Conservation (phyloP, 768 basidiomycete species). For the Leccinum incarnatum region DNA sequence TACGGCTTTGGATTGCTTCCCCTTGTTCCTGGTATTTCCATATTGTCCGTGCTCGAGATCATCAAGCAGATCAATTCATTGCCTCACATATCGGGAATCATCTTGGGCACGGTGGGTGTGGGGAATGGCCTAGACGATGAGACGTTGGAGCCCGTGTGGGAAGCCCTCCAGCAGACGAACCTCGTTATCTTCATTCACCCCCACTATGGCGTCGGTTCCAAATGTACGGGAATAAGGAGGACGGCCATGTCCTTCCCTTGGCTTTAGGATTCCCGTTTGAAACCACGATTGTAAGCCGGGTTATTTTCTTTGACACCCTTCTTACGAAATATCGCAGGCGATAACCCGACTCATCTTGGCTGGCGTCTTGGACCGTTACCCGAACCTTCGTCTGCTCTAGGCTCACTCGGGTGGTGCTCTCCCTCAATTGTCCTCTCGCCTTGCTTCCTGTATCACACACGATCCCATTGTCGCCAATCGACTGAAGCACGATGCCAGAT, state of each 20-base stretch:
- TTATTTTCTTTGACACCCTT: background rate
- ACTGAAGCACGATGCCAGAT: slow-evolving; percentile 78
- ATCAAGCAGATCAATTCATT: slow-evolving; percentile 64
- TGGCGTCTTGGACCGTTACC: slow-evolving; percentile 78
- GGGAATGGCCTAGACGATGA: slow-evolving; percentile 82
- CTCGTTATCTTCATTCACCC: slow-evolving; percentile 84
- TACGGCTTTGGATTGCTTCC: slow-evolving; percentile 87
- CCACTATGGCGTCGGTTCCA: slow-evolving; percentile 78
- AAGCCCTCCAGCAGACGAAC: slow-evolving; percentile 63
- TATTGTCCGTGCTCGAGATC: slow-evolving; percentile 55
- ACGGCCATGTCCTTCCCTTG: slow-evolving; percentile 85
- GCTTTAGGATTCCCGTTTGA: slow-evolving; percentile 90
- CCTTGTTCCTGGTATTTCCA: slow-evolving; percentile 64
- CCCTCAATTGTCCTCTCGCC: slow-evolving; percentile 77
- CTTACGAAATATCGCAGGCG: slow-evolving; percentile 40
- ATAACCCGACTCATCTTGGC: slow-evolving; percentile 78
- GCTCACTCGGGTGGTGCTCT: slow-evolving; percentile 88
- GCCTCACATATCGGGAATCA: slow-evolving; percentile 70
- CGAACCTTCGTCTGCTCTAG: slow-evolving; percentile 69
- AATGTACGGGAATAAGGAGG: slow-evolving; percentile 71
- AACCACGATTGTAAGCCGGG: slow-evolving; percentile 69
- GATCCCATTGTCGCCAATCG: slow-evolving; percentile 77
- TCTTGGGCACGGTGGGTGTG: slow-evolving; percentile 77
- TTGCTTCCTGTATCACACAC: slow-evolving; percentile 82
- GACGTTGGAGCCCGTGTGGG: slow-evolving; percentile 77